Conservation (phyloP, 805 yeast genomes). For the Teunomyces pallodes region DNA sequence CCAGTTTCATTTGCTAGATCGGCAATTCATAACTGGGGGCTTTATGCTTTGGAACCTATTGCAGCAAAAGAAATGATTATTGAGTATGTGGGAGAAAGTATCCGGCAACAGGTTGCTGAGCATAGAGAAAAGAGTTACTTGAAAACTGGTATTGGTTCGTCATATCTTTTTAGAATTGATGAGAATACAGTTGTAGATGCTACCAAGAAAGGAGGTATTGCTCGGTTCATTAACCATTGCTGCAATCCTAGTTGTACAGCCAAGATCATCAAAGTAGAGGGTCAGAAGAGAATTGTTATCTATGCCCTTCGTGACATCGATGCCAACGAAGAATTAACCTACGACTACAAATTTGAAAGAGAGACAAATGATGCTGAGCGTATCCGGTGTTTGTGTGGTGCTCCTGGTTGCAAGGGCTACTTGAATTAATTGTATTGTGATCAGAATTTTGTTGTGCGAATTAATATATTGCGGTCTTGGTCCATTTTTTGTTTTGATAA, state of each 20-base stretch:
- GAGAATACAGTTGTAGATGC: conserved; percentile 96
- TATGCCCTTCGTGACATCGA: conserved; percentile 87
- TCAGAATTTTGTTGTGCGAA: not conserved
- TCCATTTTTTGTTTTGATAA: no score
- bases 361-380: conserved; percentile 86
- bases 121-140: conserved; percentile 82
- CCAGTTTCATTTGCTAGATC: conserved; percentile 97
- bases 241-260: conserved; percentile 98
- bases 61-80: conserved; percentile 97
- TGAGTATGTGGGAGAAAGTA: conserved; percentile 94
- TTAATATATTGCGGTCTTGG: not conserved
- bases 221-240: conserved; percentile 94
- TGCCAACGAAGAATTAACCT: conserved; percentile 89
- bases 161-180: conserved; percentile 88
- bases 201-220: conserved; percentile 95
- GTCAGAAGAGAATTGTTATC: conserved; percentile 88
- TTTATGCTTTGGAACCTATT: conserved; percentile 92
- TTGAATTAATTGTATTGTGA: conserved; percentile 49
- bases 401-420: conserved; percentile 90
- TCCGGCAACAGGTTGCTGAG: conserved; percentile 92
- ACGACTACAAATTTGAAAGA: conserved; percentile 92
- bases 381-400: conserved; percentile 91
- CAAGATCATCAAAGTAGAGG: conserved; percentile 91
- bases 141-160: conserved; percentile 91
- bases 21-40: conserved; percentile 97